phyloP scores from a whole-genome alignment of 139 green algal species.

The Chlorella sorokiniana region DNA sequence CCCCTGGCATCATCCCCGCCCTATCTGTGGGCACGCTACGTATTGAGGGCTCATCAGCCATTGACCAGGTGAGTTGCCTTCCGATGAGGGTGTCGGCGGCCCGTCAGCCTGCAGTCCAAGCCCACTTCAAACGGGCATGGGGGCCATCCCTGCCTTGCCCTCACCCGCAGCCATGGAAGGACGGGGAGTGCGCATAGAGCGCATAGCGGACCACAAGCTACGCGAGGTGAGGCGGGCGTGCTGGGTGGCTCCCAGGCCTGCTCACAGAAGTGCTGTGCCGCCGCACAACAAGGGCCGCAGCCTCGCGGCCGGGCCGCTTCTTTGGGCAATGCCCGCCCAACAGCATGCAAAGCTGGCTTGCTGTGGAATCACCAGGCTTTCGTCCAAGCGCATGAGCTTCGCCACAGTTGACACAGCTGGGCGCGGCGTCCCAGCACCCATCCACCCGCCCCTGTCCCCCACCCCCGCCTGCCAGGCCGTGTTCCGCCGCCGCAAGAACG shows the following conservation, averaged over 20 bases:
- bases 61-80: background rate
- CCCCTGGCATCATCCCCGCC: too few relatives aligned
- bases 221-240: slow-evolving; percentile 1
- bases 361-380: too few relatives aligned
- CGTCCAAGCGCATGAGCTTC: background rate
- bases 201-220: slow-evolving; percentile 28
- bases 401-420: too few relatives aligned
- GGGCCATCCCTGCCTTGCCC: background rate
- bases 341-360: too few relatives aligned
- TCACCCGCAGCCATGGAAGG: background rate
- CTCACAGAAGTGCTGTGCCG: too few relatives aligned
- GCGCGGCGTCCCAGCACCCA: background rate
- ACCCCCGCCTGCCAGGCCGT: slow-evolving; percentile 34
- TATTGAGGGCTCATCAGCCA: too few relatives aligned
- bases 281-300: too few relatives aligned
- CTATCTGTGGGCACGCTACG: too few relatives aligned
- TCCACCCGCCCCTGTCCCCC: background rate
- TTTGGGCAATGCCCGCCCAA: too few relatives aligned
- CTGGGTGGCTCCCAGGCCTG: background rate
- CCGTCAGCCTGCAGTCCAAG: background rate
- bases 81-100: background rate
- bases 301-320: too few relatives aligned
- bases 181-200: slow-evolving; percentile 18
- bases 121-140: background rate
- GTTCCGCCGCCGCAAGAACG: slow-evolving; percentile 77